phyloP scores from a whole-genome alignment of 2,329 filamentous ascomycete genomes.

The Blastomyces parvus region DNA sequence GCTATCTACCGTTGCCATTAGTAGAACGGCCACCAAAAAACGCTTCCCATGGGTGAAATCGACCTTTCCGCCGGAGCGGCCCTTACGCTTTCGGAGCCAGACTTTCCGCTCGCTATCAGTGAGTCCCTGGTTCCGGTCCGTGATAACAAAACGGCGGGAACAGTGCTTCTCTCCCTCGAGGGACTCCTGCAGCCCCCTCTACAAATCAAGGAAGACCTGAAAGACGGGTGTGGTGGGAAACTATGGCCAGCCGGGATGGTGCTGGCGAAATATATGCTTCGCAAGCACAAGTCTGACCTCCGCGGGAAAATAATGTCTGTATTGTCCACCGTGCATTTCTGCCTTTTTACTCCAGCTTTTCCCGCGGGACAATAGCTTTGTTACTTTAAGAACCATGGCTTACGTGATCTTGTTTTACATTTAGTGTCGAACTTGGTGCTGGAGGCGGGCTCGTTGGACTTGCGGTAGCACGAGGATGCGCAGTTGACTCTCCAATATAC shows the following conservation, averaged over 20 bases:
- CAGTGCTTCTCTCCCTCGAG: constrained; percentile 55
- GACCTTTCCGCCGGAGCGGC: not conserved
- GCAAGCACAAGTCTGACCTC: constrained; percentile 57
- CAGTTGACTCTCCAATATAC: constrained; percentile 50
- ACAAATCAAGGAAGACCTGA: constrained; percentile 73
- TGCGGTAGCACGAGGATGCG: constrained; percentile 49
- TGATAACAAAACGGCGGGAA: constrained; percentile 43
- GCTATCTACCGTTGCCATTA: not conserved
- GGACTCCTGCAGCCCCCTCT: constrained; percentile 62
- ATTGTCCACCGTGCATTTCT: not conserved
- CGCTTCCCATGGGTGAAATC: constrained; percentile 4
- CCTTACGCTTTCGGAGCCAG: not conserved
- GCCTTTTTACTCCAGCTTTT: not conserved
- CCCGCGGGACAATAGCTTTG: not conserved
- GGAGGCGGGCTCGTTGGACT: constrained; percentile 78
- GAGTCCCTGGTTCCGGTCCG: constrained; percentile 49
- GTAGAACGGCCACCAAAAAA: not conserved
- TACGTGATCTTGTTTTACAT: constrained; percentile 14
- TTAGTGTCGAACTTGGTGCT: constrained; percentile 79
- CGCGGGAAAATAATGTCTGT: constrained; percentile 59
- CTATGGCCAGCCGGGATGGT: constrained; percentile 92
- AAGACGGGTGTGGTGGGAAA: constrained; percentile 82
- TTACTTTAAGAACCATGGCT: not conserved
- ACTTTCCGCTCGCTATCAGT: constrained; percentile 28
- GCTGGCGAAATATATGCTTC: constrained; percentile 74